These are phyloP conservation scores for Fusarium secorum DNA, from an alignment of 2,329 filamentous ascomycete genomes.

Conservation along the genomic window DNA sequence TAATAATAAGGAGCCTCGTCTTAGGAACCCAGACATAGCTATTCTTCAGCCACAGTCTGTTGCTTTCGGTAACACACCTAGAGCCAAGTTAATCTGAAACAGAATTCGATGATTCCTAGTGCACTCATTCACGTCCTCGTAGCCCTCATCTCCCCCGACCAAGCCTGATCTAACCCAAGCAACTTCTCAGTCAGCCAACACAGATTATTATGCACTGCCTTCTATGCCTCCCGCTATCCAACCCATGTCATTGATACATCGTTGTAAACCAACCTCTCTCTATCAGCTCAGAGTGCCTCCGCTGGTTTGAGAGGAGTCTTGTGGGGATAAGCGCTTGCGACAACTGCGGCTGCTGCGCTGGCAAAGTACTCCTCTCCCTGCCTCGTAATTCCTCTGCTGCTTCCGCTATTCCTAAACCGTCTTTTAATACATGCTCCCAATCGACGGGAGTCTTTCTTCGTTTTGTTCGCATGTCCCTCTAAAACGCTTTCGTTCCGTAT, in stretches of 20 bases:
- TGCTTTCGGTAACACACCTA: background rate
- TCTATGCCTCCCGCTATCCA: too few relatives aligned
- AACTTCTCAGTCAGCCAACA: too few relatives aligned
- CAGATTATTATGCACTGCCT: too few relatives aligned
- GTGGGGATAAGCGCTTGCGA: conserved; percentile 24
- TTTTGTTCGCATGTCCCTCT: fast-evolving
- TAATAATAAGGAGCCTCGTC: background rate
- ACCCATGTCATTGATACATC: fast-evolving
- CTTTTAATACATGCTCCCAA: background rate
- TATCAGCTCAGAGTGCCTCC: background rate
- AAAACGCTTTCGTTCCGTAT: background rate
- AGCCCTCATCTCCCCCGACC: too few relatives aligned
- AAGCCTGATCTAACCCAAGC: background rate
- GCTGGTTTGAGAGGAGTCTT: background rate
- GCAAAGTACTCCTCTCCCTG: conserved; percentile 33
- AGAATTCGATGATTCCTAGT: background rate
- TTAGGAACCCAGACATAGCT: too few relatives aligned
- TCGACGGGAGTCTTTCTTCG: fast-evolving
- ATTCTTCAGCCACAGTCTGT: background rate
- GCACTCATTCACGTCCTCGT: background rate
- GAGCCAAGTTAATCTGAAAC: background rate
- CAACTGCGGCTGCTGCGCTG: conserved; percentile 32
- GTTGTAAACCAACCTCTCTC: background rate
- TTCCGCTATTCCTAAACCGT: too few relatives aligned
- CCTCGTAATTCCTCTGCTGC: fast-evolving